phyloP scores from a whole-genome alignment of 2,329 filamentous ascomycete species.

The Magnaporthales sp. region DNA sequence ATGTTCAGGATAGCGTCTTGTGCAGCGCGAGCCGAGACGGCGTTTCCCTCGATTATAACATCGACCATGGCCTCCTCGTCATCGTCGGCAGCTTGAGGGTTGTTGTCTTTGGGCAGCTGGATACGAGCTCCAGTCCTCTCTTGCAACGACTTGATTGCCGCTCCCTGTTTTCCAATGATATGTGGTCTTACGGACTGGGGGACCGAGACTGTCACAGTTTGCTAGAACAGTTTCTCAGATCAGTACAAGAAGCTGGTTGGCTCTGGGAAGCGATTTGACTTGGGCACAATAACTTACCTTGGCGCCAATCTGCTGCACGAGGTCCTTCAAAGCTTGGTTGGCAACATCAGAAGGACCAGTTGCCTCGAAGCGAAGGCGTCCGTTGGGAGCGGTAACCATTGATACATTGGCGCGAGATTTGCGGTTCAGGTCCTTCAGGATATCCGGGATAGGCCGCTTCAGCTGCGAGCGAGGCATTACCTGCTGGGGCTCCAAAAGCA shows the following conservation, averaged over 20 bases:
- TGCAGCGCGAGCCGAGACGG: slow-evolving; percentile 76
- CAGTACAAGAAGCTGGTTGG: neutral
- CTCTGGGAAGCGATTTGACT: neutral
- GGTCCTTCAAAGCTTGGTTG: slow-evolving; percentile 79
- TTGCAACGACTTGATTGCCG: slow-evolving; percentile 83
- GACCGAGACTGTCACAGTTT: slow-evolving; percentile 65
- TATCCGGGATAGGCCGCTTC: slow-evolving; percentile 76
- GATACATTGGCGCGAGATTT: slow-evolving; percentile 81
- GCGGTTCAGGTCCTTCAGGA: slow-evolving; percentile 86
- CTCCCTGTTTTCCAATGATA: slow-evolving; percentile 88
- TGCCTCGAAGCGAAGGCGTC: slow-evolving; percentile 73
- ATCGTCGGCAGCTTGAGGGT: slow-evolving; percentile 50
- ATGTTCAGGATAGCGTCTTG: slow-evolving; percentile 79
- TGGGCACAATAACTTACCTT: slow-evolving; percentile 48
- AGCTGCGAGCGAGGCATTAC: slow-evolving; percentile 69
- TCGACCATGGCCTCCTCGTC: slow-evolving; percentile 79
- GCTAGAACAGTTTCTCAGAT: slow-evolving; percentile 19
- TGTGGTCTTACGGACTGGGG: slow-evolving; percentile 76
- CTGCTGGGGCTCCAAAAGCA: slow-evolving; percentile 66
- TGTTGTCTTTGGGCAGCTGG: slow-evolving; percentile 71
- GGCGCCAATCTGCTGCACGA: slow-evolving; percentile 78
- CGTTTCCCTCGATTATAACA: slow-evolving; percentile 84
- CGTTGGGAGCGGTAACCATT: slow-evolving; percentile 64
- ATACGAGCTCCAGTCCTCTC: slow-evolving; percentile 85
- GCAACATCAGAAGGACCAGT: slow-evolving; percentile 77